Base-by-base conservation (phyloP, 1,139 yeast genomes). In the Lodderomyces beijingensis region DNA sequence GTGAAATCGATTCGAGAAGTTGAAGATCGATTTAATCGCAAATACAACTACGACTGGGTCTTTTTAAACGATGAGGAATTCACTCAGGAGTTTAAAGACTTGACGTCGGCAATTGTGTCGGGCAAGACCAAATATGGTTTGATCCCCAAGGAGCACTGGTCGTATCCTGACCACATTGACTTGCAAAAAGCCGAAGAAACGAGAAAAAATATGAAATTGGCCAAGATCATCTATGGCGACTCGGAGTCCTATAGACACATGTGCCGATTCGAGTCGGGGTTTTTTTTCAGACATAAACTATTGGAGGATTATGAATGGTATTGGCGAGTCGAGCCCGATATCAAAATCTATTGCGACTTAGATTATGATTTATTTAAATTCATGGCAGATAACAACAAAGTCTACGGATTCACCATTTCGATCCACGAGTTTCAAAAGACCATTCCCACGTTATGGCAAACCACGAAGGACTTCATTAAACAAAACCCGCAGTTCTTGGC, bases 21-120 rank as follows among this genome's bases (percentile, higher is more conserved):
- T 35, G 91, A 84, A 56, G 86, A 80, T 51, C 64, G 88, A 30
- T 84, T 83, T 64, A 84, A 84, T 60, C 52, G 62, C 26, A 66
- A 74, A 38, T 83, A 57, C 59, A 66, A 79, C 47, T 84, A 84
- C 53, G 91, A 83, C 53, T 84, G 93, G 93, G 83, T 83, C 9
- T 84, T 84, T 50, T 62, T 83, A 39, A 82, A 82, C 55, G 81
- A 82, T 43, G 81, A 70, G 41, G 70, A 63, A 14, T 79, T 80
- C 50, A 54, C 69, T 16, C 68, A 70, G 9, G 79, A 79, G 31
- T 81, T 82, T 55, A 72, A 67, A 44, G 57, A 59, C 18, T 57
- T 63, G 37, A 66, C 79, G 7, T 36, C 62, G 1, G 59, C 67
- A 10, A 51, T 77, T 19, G 74, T 75, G 5, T 66, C 79, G 9